Evolutionary conservation across 2,329 filamentous ascomycete genomes (phyloP), one percentile per base, ranked within the genome.

Genomic region (Diaporthe sp.): DNA sequence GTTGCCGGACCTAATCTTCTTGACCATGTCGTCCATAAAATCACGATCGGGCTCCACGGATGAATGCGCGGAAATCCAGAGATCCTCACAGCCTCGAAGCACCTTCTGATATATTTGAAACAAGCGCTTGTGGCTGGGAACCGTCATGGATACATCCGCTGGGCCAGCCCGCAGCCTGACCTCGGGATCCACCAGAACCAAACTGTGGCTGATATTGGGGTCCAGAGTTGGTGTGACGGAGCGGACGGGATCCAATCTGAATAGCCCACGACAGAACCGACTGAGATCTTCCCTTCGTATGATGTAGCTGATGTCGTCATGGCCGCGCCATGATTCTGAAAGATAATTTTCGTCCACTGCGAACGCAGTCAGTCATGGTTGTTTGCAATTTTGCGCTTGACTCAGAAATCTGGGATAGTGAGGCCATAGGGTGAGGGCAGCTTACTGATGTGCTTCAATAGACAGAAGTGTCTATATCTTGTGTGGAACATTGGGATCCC

Each of bases 361-460:
- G 28, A 8, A 57, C 9, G 3, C 13, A 1, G 28, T 57, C 53
- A 57, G 53, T 28, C 4, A 9, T 25, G 1, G 6, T 61, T 25
- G 19, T 28, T 19, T 42, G 12, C n/a, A 9, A 17, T 17, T 28
- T 17, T 42, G n/a, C 6, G 2, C 1, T 12, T 61, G 34, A 13
- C 1, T 0, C 2, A 5, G n/a, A 42, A 10, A 0, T 13, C 1
- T 12, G 10, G 6, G 9, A 60, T 39, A 13, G 2, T 12, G 4
- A 13, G 22, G 8, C 5, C 8, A 0, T n/a, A 42, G 22, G 39
- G n/a, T 8, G n/a, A 25, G 60, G 12, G n/a, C 4, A 44, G 31
- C 60, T 46, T n/a, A 62, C 60, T 28, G n/a, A 2, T 19, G 25
- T 62, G 60, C 25, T 19, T 9, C 39, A 62, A 12, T 4, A 62